Conservation (phyloP, 371 early-diverging fungal species). For the Fennellomyces sp. region DNA sequence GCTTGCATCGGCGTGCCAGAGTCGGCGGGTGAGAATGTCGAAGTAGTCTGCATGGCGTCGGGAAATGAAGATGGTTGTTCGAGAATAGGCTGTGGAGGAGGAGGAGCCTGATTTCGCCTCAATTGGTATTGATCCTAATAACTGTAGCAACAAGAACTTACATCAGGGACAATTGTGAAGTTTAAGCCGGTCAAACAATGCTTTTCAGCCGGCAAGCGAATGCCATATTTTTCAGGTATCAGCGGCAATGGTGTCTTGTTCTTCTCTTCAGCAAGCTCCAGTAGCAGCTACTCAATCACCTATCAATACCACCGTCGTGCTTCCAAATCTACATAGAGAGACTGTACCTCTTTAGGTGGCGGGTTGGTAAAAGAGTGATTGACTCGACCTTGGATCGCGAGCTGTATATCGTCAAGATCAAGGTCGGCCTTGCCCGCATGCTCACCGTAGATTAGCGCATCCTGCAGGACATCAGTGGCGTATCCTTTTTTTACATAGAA, state of each 20-base stretch:
- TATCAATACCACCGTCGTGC: background rate
- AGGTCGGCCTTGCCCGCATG: slow-evolving; percentile 87
- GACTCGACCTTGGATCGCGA: slow-evolving; percentile 91
- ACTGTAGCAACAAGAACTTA: slow-evolving; percentile 23
- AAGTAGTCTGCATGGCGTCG: background rate
- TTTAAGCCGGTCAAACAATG: slow-evolving; percentile 88
- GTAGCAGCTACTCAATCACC: slow-evolving; percentile 60
- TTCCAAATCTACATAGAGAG: background rate
- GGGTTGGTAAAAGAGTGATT: slow-evolving; percentile 90
- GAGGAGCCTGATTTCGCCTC: slow-evolving; percentile 31
- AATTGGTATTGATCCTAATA: background rate
- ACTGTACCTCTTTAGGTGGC: slow-evolving; percentile 83
- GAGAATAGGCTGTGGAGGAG: slow-evolving; percentile 30
- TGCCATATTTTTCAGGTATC: slow-evolving; percentile 88
- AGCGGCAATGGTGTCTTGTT: slow-evolving; percentile 89
- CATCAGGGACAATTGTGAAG: slow-evolving; percentile 89
- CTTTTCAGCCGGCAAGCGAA: slow-evolving; percentile 92
- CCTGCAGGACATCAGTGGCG: slow-evolving; percentile 92
- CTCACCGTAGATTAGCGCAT: slow-evolving; percentile 93
- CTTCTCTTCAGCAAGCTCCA: slow-evolving; percentile 85
- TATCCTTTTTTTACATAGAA: slow-evolving; percentile 66
- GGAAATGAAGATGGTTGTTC: slow-evolving; percentile 14
- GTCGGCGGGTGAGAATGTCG: background rate
- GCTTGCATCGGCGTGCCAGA: slow-evolving; percentile 3
- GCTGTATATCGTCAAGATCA: slow-evolving; percentile 89